Base-by-base conservation (phyloP, 768 basidiomycete species). In the Amanita rubescens region DNA sequence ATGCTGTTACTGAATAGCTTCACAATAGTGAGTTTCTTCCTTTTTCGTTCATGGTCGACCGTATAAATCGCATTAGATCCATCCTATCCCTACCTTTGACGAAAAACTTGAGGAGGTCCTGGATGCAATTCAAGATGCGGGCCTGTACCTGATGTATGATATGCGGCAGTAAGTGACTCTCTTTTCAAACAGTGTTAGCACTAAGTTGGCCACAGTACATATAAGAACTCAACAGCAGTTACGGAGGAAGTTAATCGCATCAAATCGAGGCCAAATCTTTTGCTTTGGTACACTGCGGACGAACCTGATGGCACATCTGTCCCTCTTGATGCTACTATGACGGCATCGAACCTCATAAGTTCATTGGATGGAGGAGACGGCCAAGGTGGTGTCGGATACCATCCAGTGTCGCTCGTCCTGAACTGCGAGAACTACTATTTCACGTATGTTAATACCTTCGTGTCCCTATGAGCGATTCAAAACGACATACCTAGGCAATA, bases 111-210 rank as follows among this genome's bases (percentile, higher is more conserved):
- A 80, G 34, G 53, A 72, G 46, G 80, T 87, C 22, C 62, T 90
- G 6, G 82, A 88, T 60, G 69, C 75, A 41, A 87, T 90, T 83
- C 80, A 89, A 64, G 76, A 84, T 55, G 79, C 82, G 0, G 77
- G 76, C 1, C 55, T 80, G 11, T 91, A 85, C 61, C 73, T 90
- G 51, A 89, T 90, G 81, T 92, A 91, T 58, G 87, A 90, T 63
- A 90, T 91, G 87, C 76, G 87, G 44, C 69, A 69, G 77, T 77
- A 37, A 27, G 74, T 68, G 5, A 32, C 25, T 17, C 15, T 32
- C 27, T 46, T 42, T 20, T 2, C 0, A 34, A 34, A 14, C 27
- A 12, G 19, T 25, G 12, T 34, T 24, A 0, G 12, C 38, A 38
- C 53, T 82, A 22, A 81, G 71, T 57, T 15, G 24, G 25, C 58